Base-by-base conservation (phyloP, 768 basidiomycete species). In the Nidularia pulvinata region DNA sequence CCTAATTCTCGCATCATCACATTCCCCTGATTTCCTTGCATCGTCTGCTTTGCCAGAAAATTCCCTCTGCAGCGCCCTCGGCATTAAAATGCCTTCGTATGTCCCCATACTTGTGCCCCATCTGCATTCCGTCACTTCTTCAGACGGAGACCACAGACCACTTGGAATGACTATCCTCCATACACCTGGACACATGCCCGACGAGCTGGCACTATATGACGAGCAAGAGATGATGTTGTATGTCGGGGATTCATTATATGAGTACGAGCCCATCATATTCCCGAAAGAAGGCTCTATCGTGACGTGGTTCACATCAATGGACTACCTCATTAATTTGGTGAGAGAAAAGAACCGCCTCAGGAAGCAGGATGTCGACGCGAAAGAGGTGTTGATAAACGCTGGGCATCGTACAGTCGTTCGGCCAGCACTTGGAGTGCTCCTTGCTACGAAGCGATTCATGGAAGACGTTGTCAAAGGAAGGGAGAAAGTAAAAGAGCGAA, bases 161-260 rank as follows among this genome's bases (percentile, higher is more conserved):
- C 63, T 78, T 0, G 74, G 72, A 1, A 56, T 84, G 25, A 69
- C 55, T 2, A 66, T 82, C 52, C 67, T 84, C 51, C 83, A 84
- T 55, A 82, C 81, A 0, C 81, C 82, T 0, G 82, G 83, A 30
- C 83, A 85, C 54, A 83, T 78, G 0, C 83, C 82, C 2, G 84
- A 84, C 65, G 77, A 82, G 57, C 63, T 83, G n/a, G 81, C 80
- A 0, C 56, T 83, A 3, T 84, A 80, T 67, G 79, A 83, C 51
- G 65, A 62, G 10, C 61, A 55, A 5, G 82, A 83, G 50, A 66
- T 63, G 55, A 79, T 82, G 80, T 65, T 83, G 1, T 84, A 82
- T 48, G 79, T 81, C 9, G 84, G 84, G 2, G 83, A 84, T 55
- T 76, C 79, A 45, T 65, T 82, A 43, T 84, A 85, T 56, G 82